These are phyloP conservation scores for Geranium brycei DNA, from an alignment of 345 rosid genomes.

Conservation along the genomic window DNA sequence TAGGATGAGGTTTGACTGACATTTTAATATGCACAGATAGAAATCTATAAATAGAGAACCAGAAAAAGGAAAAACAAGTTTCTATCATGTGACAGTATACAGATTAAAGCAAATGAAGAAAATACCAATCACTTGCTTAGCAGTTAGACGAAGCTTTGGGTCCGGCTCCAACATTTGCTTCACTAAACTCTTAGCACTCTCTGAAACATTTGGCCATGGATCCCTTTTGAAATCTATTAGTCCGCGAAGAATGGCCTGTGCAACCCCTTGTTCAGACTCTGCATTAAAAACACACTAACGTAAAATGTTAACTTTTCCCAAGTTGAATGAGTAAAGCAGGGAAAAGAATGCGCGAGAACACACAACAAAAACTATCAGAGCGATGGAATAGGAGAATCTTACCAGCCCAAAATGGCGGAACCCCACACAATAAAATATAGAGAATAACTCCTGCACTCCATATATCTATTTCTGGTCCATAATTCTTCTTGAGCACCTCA, in stretches of 20 bases:
- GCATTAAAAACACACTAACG: slow-evolving; percentile 13
- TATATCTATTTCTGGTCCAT: slow-evolving; percentile 98
- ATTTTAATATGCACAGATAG: background rate
- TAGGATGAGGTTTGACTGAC: background rate
- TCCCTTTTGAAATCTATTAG: slow-evolving; percentile 93
- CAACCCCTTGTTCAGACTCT: slow-evolving; percentile 99
- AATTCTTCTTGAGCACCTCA: slow-evolving; percentile 89
- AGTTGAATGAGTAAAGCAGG: background rate
- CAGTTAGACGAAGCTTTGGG: slow-evolving; percentile 81
- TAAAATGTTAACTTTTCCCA: background rate
- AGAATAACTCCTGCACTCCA: slow-evolving; percentile 99
- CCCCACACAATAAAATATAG: slow-evolving; percentile 86
- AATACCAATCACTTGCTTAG: slow-evolving; percentile 93
- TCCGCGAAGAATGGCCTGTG: slow-evolving; percentile 98
- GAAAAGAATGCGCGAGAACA: background rate
- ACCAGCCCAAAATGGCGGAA: slow-evolving; percentile 99
- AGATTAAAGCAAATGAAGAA: slow-evolving; percentile 11
- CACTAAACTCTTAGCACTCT: slow-evolving; percentile 76
- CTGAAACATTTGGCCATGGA: slow-evolving; percentile 98
- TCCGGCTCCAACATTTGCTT: slow-evolving; percentile 98
- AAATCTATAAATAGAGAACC: background rate
- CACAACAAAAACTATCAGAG: slow-evolving; percentile 6
- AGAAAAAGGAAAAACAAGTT: background rate
- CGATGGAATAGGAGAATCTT: slow-evolving; percentile 10
- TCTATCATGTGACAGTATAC: background rate